Conservation (phyloP, 2,329 filamentous ascomycete species). For the Penicillium expansum region DNA sequence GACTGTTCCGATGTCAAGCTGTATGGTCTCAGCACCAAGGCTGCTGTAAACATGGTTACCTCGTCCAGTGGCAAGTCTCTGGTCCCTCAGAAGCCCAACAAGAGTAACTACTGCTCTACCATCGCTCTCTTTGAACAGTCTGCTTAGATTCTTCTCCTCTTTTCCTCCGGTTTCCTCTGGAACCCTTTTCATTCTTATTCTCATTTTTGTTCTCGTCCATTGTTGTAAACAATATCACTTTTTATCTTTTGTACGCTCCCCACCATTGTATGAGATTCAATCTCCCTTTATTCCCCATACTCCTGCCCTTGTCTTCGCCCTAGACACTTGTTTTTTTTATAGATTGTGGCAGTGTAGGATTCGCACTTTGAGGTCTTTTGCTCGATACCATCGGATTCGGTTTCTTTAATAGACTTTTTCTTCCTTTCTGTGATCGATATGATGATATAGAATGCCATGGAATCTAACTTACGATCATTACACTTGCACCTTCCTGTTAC, state of each 20-base stretch:
- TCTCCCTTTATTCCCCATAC: background rate
- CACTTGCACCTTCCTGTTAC: background rate
- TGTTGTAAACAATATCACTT: background rate
- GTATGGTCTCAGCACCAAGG: constrained; percentile 72
- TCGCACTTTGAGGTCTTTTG: background rate
- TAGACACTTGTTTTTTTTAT: background rate
- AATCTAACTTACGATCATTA: background rate
- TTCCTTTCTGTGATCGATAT: background rate
- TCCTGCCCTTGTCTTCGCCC: constrained; percentile 2
- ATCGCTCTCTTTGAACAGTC: constrained; percentile 44
- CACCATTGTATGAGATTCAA: background rate
- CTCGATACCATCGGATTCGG: constrained; percentile 8
- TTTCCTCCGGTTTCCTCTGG: background rate
- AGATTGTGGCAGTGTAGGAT: background rate
- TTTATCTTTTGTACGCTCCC: background rate
- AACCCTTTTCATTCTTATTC: background rate
- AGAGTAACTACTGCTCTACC: constrained; percentile 45
- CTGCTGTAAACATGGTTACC: constrained; percentile 69
- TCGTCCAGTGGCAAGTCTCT: constrained; percentile 34
- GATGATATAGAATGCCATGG: background rate
- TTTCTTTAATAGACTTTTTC: constrained; percentile 11
- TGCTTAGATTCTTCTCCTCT: constrained; percentile 4
- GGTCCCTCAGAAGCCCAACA: constrained; percentile 41
- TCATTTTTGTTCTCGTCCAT: background rate
- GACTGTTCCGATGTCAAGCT: constrained; percentile 64